These are phyloP conservation scores for Globisporangium okanoganense DNA, from an alignment of 352 stramenopile species.

Conservation along the genomic window DNA sequence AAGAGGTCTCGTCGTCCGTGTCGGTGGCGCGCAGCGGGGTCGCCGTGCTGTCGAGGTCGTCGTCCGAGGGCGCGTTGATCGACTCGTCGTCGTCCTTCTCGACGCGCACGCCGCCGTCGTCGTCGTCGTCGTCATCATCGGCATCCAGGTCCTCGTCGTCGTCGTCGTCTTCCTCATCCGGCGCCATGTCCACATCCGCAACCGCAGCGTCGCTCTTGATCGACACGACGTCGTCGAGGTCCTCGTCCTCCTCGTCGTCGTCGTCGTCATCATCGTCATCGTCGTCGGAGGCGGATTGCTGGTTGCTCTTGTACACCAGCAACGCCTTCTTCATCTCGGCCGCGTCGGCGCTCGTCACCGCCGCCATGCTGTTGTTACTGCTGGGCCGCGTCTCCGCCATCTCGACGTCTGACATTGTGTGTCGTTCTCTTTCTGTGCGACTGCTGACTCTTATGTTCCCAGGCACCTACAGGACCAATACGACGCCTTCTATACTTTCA, in stretches of 20 bases:
- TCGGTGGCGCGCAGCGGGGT: slow-evolving; percentile 39
- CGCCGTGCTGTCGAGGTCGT: slow-evolving; percentile 66
- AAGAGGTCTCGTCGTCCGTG: slow-evolving; percentile 36
- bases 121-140: slow-evolving; percentile 35
- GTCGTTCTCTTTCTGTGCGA: background rate
- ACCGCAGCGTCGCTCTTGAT: slow-evolving; percentile 15
- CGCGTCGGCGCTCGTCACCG: slow-evolving; percentile 18
- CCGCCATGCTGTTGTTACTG: background rate
- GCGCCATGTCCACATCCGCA: background rate
- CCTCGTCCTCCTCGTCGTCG: slow-evolving; percentile 33
- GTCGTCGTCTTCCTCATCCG: slow-evolving; percentile 21
- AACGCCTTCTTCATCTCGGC: slow-evolving; percentile 76
- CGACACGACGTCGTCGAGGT: slow-evolving; percentile 11
- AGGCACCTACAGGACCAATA: background rate
- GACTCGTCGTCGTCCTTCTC: slow-evolving; percentile 80
- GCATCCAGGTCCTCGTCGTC: slow-evolving; percentile 18
- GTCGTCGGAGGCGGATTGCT: slow-evolving; percentile 56
- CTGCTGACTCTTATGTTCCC: background rate
- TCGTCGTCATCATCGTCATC: slow-evolving; percentile 44
- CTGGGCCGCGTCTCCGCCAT: slow-evolving; percentile 22
- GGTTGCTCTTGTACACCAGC: slow-evolving; percentile 74
- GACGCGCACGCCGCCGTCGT: slow-evolving; percentile 55
- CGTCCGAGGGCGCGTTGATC: slow-evolving; percentile 65
- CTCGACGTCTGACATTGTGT: slow-evolving; percentile 36
- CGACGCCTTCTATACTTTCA: background rate